Evolutionary conservation across 768 basidiomycete genomes (phyloP).

Genomic region (Clitopilus passeckerianus): DNA sequence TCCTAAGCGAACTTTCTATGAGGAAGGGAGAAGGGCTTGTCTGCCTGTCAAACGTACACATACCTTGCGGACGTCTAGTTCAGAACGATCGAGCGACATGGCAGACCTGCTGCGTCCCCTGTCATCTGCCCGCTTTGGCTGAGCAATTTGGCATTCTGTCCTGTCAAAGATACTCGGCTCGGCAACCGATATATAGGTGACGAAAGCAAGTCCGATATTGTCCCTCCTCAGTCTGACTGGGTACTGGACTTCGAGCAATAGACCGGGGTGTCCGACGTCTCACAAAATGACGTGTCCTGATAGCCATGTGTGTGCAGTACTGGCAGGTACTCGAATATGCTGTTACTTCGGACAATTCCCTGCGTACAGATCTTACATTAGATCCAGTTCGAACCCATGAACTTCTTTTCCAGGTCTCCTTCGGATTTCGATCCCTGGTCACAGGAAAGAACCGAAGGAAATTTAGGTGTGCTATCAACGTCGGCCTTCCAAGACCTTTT

Average conservation of each 20-base stretch:
- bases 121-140: too few species aligned
- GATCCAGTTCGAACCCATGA: background rate
- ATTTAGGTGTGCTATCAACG: background rate
- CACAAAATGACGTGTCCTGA: background rate
- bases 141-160: too few species aligned
- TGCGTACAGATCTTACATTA: background rate
- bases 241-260: background rate
- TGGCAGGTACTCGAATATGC: background rate
- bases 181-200: background rate
- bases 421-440: background rate
- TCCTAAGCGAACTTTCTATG: too few species aligned
- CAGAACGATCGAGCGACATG: too few species aligned
- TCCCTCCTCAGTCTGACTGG: background rate
- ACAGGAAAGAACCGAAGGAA: background rate
- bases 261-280: background rate
- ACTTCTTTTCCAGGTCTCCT: background rate
- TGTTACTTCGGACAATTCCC: background rate
- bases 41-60: too few species aligned
- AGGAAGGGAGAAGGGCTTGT: too few species aligned
- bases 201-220: background rate
- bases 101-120: too few species aligned
- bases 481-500: background rate
- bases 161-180: background rate
- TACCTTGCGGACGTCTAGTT: too few species aligned
- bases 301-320: background rate